Base-by-base conservation (phyloP, 306 rosid genomes). In the Astragalus membranaceus region DNA sequence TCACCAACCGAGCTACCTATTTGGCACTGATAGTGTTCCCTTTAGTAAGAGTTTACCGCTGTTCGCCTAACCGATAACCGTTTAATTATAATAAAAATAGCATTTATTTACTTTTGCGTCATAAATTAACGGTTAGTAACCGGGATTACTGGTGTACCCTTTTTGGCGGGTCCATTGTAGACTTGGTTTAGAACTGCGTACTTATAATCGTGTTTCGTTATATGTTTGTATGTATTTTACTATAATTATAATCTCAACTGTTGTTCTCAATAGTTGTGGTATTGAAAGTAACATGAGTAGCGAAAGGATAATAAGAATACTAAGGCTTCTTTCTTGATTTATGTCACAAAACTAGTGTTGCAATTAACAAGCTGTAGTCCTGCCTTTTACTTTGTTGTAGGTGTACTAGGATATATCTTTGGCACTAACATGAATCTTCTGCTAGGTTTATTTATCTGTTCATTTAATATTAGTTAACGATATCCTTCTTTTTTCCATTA, bases 401-500 rank as follows among this genome's bases (percentile, higher is more conserved):
- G 23, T 14, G 4, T 30, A 8, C 16, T 12, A 37, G 17, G 51
- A 36, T 61, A 39, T 53, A 17, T 67, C 23, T 64, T 13, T 39
- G 16, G 7, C 26, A 48, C 33, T 58, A 10, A 47, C 70, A 20
- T 55, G 16, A 54, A 50, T 49, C 16, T 20, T 73, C 30, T 10
- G 37, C 17, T 10, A 35, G 50, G 56, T 66, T 80, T 68, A 57
- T 73, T 55, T 74, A 69, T 69, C 63, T 69, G 29, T 59, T 67
- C 23, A 47, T 72, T 43, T 46, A 23, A 17, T 64, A 26, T 49
- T 55, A 2, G 35, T 69, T 67, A 67, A 61, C 59, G 58, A 13
- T 72, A 62, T 54, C 62, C 49, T 48, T 58, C n/a, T 26, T 75
- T 37, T 76, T 50, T 64, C 58, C 8, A 5, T 30, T 56, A 10